Evolutionary conservation across 352 stramenopile species (phyloP).

Genomic region (Thalassiosira exigua): DNA sequence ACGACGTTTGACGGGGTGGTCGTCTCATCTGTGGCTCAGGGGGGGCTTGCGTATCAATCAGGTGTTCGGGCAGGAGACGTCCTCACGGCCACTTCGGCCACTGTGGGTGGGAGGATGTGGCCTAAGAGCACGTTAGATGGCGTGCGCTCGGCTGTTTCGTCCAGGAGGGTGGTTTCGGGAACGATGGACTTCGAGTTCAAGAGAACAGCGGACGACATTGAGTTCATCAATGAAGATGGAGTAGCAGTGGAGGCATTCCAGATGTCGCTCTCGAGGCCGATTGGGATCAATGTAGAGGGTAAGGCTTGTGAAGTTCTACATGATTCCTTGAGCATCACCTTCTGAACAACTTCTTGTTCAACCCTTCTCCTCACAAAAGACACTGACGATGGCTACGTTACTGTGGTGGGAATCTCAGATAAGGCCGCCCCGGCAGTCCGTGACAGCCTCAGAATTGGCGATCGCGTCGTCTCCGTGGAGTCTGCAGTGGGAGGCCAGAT

Average conservation of each 20-base stretch:
- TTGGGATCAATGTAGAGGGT: conserved; percentile 83
- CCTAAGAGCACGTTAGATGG: conserved; percentile 81
- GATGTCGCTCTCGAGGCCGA: conserved; percentile 69
- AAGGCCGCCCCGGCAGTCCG: conserved; percentile 65
- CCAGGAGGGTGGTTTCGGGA: conserved; percentile 60
- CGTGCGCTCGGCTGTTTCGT: conserved; percentile 75
- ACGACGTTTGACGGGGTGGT: conserved; percentile 70
- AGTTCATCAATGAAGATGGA: conserved; percentile 7
- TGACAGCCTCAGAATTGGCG: conserved; percentile 69
- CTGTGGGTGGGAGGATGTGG: conserved; percentile 74
- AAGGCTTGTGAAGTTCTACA: conserved; percentile 8
- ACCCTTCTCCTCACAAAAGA: conserved; percentile 38
- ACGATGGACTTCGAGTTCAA: conserved; percentile 71
- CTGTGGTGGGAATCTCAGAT: conserved; percentile 73
- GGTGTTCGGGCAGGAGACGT: conserved; percentile 77
- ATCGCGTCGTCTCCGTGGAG: conserved; percentile 79
- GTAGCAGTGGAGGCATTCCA: conserved; percentile 65
- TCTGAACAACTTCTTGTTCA: neutral
- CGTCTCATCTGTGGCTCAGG: conserved; percentile 64
- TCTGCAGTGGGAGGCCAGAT: conserved; percentile 73
- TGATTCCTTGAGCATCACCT: neutral
- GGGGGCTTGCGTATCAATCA: conserved; percentile 64
- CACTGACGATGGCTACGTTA: conserved; percentile 79
- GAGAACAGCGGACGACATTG: conserved; percentile 16
- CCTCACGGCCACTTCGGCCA: conserved; percentile 71